Evolutionary conservation across 306 rosid species (phyloP), one percentile per base, ranked within the genome.

Genomic region (Abrus pulchellus): DNA sequence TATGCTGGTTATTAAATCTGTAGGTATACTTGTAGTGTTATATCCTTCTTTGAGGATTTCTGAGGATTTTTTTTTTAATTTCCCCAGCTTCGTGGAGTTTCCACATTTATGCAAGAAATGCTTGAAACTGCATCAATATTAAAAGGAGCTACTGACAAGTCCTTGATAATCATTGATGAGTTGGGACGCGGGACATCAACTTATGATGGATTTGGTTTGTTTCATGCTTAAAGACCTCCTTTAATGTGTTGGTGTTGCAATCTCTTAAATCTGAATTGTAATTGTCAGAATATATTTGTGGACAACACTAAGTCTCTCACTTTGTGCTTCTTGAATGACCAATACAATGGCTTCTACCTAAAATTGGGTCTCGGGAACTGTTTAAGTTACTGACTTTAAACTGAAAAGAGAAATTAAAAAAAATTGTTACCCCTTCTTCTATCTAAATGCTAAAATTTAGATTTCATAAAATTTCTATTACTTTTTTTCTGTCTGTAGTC

Each of bases 31-130:
- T 20, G 20, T 63, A 27, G 3, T 66, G 52, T 65, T 20, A n/a
- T 75, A 36, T 60, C 66, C 64, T 53, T 41, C 12, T 79, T 7
- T 20, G 20, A 38, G 30, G 49, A 83, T 52, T 85, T 78, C 64
- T 68, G 77, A 78, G 27, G 74, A n/a, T 50, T 11, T 70, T 36
- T 75, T 38, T 30, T 27, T 54, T 67, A 27, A 48, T 60, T 67
- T 44, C 76, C 76, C 75, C 92, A 95, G 99, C 94, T 95, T 67
- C 99, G 91, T 14, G 99, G 99, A 77, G 96, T 95, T 82, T 95
- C 99, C 72, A 95, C 99, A 68, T 95, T 93, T 64, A 95, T 95
- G 99, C 98, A 91, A 93, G 99, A 95, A 89, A 95, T 95, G 99
- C 99, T 95, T 33, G 99, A 95, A 89, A 95, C 98, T 77, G 90